Percentiles rank a stretch among this genome's conserved stretches.
Conservation (phyloP, 1,284 basidiomycete genomes). For the Ceratobasidium theobromae region DNA sequence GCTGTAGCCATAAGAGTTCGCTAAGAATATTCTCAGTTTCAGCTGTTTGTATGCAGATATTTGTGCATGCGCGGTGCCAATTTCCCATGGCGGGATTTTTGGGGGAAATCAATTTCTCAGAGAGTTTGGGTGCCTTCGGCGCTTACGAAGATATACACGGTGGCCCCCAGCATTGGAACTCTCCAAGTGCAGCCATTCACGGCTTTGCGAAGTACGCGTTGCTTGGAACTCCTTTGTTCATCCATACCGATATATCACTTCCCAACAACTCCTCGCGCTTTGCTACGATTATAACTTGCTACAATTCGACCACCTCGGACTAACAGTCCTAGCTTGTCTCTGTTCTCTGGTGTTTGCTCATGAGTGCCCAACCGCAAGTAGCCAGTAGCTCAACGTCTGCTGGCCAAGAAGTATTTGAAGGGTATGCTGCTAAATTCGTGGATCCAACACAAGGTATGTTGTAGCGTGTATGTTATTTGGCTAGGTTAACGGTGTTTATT, state of each 20-base stretch:
- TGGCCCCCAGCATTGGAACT: neutral
- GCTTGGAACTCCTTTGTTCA: neutral
- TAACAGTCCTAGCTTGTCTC: too few species aligned
- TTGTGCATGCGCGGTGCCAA: neutral
- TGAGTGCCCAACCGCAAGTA: slow-evolving; percentile 13
- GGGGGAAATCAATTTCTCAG: slow-evolving; percentile 16
- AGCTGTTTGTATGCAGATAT: neutral
- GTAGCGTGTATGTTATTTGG: neutral
- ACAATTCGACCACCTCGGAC: too few species aligned
- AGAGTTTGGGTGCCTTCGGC: slow-evolving; percentile 2
- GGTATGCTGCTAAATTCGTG: slow-evolving; percentile 27
- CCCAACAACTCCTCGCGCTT: too few species aligned
- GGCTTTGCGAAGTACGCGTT: neutral
- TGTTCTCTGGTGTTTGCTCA: neutral
- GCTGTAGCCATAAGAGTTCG: too few species aligned
- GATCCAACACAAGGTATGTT: slow-evolving; percentile 18
- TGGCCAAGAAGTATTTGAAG: slow-evolving; percentile 29
- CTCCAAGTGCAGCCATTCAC: neutral
- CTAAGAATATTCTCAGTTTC: neutral
- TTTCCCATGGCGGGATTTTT: slow-evolving; percentile 20
- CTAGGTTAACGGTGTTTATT: too few species aligned
- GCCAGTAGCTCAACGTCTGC: slow-evolving; percentile 1
- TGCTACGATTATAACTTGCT: too few species aligned
- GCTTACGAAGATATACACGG: slow-evolving; percentile 16
- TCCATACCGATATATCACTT: neutral